Base-by-base conservation (phyloP, 208 protist species). In the Trypanosoma congolense region DNA sequence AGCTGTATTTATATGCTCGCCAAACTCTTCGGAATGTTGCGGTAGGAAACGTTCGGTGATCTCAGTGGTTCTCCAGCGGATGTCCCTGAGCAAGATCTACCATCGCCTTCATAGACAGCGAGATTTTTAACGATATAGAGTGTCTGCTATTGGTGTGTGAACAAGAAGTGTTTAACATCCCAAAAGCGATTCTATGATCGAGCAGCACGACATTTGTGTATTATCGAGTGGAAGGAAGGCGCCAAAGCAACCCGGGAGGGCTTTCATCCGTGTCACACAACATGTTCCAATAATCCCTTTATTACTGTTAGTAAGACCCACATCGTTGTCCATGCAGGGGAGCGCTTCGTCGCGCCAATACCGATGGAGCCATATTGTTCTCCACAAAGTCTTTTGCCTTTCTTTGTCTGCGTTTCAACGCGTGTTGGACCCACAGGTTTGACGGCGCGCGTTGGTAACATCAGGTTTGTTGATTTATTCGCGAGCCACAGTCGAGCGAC, bases 361-460 rank as follows among this genome's bases (percentile, higher is more conserved):
- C 43, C 54, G 21, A 57, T 69, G 54, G 62, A 61, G 22, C 53
- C 54, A 2, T 69, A 61, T 35, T 49, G 53, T 49, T 41, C 61
- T 25, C 41, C 54, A 14, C 62, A 61, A 42, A 24, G 41, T 40
- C 35, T 61, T 24, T 5, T 40, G 4, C 62, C 55, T 2, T 24
- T 69, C 29, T 26, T 69, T 28, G 54, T 61, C 1, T 69, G 61
- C 33, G 52, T 69, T 57, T 47, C 46, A 46, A 24, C 42, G 6
- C 21, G 10, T 6, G 18, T 25, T 8, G 9, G 42, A 22, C 9
- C 42, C n/a, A 46, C 42, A 22, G 42, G 18, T n/a, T 22, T n/a
- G 33, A 16, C 33, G 12, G 0, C 12, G n/a, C 18, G 9, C 10
- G 25, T 30, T 35, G 38, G 28, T 28, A 28, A 55, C 33, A 35